A percentile compares a stretch with the other conserved stretches of the same genome.
Conservation (phyloP, 2,329 filamentous ascomycete species). For the Stagonosporopsis tanaceti region DNA sequence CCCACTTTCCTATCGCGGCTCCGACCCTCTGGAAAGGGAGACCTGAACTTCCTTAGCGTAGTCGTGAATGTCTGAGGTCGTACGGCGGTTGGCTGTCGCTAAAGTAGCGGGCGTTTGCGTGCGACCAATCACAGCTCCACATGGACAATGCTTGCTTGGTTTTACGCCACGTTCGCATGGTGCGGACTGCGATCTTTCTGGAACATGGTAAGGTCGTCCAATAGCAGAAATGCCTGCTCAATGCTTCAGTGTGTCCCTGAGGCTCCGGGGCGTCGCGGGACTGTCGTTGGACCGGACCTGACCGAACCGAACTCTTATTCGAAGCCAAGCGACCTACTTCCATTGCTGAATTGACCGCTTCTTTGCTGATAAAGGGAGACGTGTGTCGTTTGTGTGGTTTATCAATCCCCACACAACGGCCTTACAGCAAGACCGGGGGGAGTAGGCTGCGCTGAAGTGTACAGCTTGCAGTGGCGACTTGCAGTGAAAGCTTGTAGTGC, state of each 20-base stretch:
- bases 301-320: slow-evolving; percentile 11
- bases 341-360: slow-evolving; percentile 11
- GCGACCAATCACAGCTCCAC: slow-evolving; percentile 23
- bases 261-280: slow-evolving; percentile 8
- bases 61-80: slow-evolving; percentile 22
- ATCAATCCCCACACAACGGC: too few species aligned
- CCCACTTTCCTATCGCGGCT: slow-evolving; percentile 13
- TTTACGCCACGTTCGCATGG: slow-evolving; percentile 22
- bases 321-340: not conserved
- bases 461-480: not conserved
- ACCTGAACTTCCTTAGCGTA: slow-evolving; percentile 11
- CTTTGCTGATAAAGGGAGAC: not conserved
- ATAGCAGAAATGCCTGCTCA: not conserved
- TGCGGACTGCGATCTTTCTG: slow-evolving; percentile 12
- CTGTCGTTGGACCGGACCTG: slow-evolving; percentile 27
- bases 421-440: not conserved
- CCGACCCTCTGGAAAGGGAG: slow-evolving; percentile 6
- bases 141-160: slow-evolving; percentile 10
- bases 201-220: not conserved
- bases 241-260: not conserved
- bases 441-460: not conserved
- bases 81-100: slow-evolving; percentile 29
- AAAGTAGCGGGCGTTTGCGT: slow-evolving; percentile 26
- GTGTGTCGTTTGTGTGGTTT: not conserved
- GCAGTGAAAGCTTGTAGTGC: not conserved